Base-by-base conservation (phyloP, 1,284 basidiomycete genomes). In the Polyporus tsugae region DNA sequence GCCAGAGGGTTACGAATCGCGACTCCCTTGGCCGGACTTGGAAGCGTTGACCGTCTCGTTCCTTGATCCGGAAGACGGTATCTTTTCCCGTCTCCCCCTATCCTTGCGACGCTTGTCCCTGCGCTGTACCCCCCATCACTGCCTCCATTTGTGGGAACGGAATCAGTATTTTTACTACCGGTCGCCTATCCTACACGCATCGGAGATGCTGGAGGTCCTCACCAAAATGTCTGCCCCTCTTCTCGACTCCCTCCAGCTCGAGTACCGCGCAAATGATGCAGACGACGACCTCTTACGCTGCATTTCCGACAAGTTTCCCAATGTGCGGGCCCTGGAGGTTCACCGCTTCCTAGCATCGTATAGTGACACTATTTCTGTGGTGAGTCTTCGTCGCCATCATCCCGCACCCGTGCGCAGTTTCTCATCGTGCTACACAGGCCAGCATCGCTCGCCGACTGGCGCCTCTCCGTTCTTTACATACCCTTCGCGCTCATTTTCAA, bases 31-130 rank as follows among this genome's bases (percentile, higher is more conserved):
- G 52, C 52, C 29, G 17, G 29, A 55, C 33, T 29, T 55, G 33
- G 52, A 55, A 19, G 52, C 11, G 15, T 35, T 55, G 29, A 35
- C 33, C 29, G 22, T 55, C 15, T 55, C 52, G 15, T 55, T 35
- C 17, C 52, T 13, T 15, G 15, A 35, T 29, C 52, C 52, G 25
- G 52, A 55, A 15, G 52, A 55, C 52, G 29, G 22, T 1, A 29
- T 55, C 29, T 55, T 33, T 11, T 29, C 52, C 11, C 33, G 17
- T 19, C 29, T 55, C 29, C 52, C 52, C 17, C 33, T 29, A 17
- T 55, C 52, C 17, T 35, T 55, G 52, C 52, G 52, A 15, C 29
- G 52, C 15, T 55, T 55, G 52, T 55, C 52, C 15, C 52, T 55
- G 29, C 52, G 52, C 25, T 55, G 52, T 33, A 33, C 29, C 29